Evolutionary conservation across 306 rosid species (phyloP).

Genomic region (Alnus rubra): DNA sequence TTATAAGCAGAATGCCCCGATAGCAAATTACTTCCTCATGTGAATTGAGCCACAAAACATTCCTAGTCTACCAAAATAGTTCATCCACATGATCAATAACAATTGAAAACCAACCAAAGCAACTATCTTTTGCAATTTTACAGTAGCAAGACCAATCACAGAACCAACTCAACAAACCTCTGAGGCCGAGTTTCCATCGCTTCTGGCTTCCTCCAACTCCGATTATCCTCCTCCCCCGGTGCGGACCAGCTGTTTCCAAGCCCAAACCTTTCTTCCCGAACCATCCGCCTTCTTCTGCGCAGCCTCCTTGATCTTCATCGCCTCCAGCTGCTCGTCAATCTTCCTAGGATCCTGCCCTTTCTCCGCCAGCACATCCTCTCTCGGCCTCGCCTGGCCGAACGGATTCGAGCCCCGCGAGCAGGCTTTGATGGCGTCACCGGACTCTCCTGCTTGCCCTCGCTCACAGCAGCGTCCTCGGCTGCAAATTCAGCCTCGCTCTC

Average conservation of each 20-base stretch:
- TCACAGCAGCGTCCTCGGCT: constrained; percentile 60
- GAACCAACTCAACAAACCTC: constrained; percentile 44
- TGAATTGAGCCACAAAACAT: background rate
- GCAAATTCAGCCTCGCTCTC: constrained; percentile 79
- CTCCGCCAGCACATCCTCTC: constrained; percentile 94
- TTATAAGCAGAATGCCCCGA: background rate
- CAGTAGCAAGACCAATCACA: background rate
- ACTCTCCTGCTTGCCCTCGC: constrained; percentile 43
- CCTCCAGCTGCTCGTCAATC: constrained; percentile 82
- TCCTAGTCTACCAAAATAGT: background rate
- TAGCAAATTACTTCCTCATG: background rate
- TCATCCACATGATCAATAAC: background rate
- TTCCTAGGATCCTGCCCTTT: constrained; percentile 92
- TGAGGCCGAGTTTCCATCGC: constrained; percentile 46
- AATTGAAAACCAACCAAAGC: constrained; percentile 4
- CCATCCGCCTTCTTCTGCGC: constrained; percentile 36
- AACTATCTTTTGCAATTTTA: background rate
- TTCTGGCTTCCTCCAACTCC: constrained; percentile 72
- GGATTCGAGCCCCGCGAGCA: constrained; percentile 54
- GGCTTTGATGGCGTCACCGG: constrained; percentile 46
- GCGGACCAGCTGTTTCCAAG: constrained; percentile 37
- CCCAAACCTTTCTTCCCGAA: constrained; percentile 63
- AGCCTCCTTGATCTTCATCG: constrained; percentile 57
- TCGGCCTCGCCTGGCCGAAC: constrained; percentile 86
- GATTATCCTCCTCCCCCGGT: constrained; percentile 32